Conservation (phyloP, 164 flowering plant species). For the Taxillus chinensis region DNA sequence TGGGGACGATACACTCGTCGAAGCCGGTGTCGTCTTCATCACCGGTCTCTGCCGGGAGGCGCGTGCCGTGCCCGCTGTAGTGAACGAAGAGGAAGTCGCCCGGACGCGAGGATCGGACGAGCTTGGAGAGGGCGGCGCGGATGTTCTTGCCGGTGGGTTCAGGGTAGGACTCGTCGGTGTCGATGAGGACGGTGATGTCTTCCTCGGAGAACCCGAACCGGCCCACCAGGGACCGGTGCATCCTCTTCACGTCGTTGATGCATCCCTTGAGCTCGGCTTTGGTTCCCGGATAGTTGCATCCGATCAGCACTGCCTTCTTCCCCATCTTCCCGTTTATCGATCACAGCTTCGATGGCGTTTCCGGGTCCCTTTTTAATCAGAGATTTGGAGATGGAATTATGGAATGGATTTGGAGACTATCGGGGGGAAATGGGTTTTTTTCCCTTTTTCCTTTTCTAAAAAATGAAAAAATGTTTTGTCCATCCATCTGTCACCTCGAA, state of each 20-base stretch:
- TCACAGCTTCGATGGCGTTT: no score
- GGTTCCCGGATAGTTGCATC: slow-evolving; percentile 80
- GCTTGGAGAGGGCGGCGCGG: slow-evolving; percentile 38
- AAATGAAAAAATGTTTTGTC: no score
- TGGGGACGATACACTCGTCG: slow-evolving; percentile 94
- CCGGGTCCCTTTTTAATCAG: no score
- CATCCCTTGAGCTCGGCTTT: slow-evolving; percentile 90
- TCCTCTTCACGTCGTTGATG: slow-evolving; percentile 76
- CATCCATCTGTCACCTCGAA: no score
- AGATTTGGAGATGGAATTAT: no score
- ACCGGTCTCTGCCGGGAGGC: slow-evolving; percentile 93
- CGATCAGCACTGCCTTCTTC: slow-evolving; percentile 76
- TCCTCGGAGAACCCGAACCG: slow-evolving; percentile 64
- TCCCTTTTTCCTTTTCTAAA: no score
- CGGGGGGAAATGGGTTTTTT: no score
- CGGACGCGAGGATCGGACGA: slow-evolving; percentile 41
- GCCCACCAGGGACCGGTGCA: slow-evolving; percentile 45
- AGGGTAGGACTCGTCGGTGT: slow-evolving; percentile 56
- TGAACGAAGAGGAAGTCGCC: slow-evolving; percentile 82
- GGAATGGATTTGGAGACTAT: no score
- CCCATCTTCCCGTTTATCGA: slow-evolving; percentile 26
- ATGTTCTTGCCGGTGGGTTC: slow-evolving; percentile 94
- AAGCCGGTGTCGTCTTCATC: slow-evolving; percentile 92
- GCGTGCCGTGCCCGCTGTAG: slow-evolving; percentile 94
- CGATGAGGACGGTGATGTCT: slow-evolving; percentile 69